Evolutionary conservation across 345 rosid species (phyloP).

Genomic region (Eucalyptus cloeziana): DNA sequence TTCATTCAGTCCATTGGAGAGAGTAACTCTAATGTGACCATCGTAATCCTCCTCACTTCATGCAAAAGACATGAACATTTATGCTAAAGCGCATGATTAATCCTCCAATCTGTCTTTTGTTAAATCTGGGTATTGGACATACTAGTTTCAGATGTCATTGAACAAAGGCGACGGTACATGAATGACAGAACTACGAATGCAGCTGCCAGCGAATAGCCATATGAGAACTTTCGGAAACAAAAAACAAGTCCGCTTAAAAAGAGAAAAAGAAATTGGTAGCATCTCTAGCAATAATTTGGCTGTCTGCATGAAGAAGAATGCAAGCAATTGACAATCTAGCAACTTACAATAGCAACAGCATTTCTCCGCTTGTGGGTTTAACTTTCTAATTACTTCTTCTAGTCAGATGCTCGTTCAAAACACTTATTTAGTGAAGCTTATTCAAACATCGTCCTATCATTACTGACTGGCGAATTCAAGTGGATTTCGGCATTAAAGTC

Average conservation of each 20-base stretch:
- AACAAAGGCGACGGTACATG: neutral
- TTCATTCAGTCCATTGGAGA: neutral
- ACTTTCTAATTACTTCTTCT: neutral
- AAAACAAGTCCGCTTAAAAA: neutral
- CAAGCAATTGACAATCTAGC: neutral
- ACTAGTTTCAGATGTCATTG: neutral
- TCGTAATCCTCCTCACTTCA: neutral
- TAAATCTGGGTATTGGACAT: neutral
- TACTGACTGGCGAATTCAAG: neutral
- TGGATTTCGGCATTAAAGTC: neutral
- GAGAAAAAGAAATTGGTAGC: neutral
- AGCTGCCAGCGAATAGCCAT: neutral
- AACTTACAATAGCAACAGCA: neutral
- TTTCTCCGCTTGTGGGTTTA: neutral
- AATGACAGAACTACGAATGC: neutral
- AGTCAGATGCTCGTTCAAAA: neutral
- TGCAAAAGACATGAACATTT: neutral
- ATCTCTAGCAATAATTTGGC: neutral
- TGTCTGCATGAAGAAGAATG: neutral
- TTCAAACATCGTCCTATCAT: neutral
- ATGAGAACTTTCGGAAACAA: neutral
- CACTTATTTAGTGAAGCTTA: neutral
- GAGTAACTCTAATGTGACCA: neutral
- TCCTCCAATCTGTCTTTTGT: neutral
- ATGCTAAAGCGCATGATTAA: neutral